Evolutionary conservation across 208 protist genomes (phyloP).

Genomic region (Leishmania tarentolae): DNA sequence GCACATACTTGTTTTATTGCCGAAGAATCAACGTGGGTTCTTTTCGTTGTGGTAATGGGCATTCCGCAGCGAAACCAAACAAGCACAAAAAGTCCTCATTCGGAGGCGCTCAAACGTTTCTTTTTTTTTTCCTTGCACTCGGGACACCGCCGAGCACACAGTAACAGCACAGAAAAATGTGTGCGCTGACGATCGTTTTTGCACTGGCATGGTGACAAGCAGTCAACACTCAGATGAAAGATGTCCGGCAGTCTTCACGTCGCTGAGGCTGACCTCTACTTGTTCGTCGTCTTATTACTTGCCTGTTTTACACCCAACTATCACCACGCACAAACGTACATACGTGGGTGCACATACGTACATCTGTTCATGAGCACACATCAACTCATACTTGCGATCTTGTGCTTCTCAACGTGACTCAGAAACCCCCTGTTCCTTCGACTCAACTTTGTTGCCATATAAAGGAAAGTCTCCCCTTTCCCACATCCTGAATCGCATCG

Average conservation of each 20-base stretch:
- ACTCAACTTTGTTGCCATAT: not conserved
- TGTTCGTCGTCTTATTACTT: not conserved
- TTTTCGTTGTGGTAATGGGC: constrained; percentile 1
- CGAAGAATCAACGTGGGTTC: not conserved
- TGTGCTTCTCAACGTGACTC: not conserved
- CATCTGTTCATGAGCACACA: not conserved
- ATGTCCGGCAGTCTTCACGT: not conserved
- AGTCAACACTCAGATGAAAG: not conserved
- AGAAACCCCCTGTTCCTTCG: not conserved
- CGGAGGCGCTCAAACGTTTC: not conserved
- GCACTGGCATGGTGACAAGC: not conserved
- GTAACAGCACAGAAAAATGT: not conserved
- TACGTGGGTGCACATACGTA: not conserved
- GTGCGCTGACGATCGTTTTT: not conserved
- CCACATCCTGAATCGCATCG: not conserved
- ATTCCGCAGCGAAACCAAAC: not conserved
- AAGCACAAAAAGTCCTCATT: not conserved
- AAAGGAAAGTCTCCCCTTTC: not conserved
- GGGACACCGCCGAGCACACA: not conserved
- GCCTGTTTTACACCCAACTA: not conserved
- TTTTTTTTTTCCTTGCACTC: not conserved
- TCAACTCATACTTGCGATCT: not conserved
- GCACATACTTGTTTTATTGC: not conserved
- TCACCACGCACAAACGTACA: not conserved
- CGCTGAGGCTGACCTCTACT: not conserved